Base-by-base conservation (phyloP, 257 asterid species). In the Forsythia viridissima region DNA sequence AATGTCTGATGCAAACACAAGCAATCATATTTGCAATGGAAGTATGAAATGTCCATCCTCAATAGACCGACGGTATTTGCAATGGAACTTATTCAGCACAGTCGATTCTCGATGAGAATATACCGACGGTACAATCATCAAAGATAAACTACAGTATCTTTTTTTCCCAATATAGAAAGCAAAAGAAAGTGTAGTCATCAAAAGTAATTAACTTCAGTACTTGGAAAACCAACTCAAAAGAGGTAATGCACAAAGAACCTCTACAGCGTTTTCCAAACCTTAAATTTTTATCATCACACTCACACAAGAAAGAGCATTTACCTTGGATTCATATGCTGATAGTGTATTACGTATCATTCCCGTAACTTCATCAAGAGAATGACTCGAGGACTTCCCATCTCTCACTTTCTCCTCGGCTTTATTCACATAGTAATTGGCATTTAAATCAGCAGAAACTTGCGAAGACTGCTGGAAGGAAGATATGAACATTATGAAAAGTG, bases 281-380 rank as follows among this genome's bases (percentile, higher is more conserved):
- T 18, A 55, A 18, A 16, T 16, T 15, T 55, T 55, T 5, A 55
- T 55, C 24, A 55, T 55, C 21, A 5, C 3, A 18, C 67, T 74
- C 55, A 68, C 65, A 9, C 44, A 79, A 72, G 68, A 87, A 66
- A 65, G 59, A 41, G 55, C 69, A 68, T 80, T 83, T 88, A 93
- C 99, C 98, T 95, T 92, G 34, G 97, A 89, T 85, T 90, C 97
- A 16, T 93, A 95, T n/a, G 91, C 94, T 68, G 96, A 90, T 76
- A 95, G 84, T 63, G 99, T 95, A 81, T 80, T 84, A 66, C 86
- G 90, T 82, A 95, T 86, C 97, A 95, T 89, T 83, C 95, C 97
- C 79, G 94, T 90, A 78, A 93, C 97, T 87, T 95, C 99, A 66
- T 91, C 92, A 63, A 95, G 97, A 79, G 96, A 86, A 91, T 63